Percentiles rank a stretch among this genome's conserved stretches.
Evolutionary conservation across 331 rosid species (phyloP).

Genomic region (Prunus yedoensis): DNA sequence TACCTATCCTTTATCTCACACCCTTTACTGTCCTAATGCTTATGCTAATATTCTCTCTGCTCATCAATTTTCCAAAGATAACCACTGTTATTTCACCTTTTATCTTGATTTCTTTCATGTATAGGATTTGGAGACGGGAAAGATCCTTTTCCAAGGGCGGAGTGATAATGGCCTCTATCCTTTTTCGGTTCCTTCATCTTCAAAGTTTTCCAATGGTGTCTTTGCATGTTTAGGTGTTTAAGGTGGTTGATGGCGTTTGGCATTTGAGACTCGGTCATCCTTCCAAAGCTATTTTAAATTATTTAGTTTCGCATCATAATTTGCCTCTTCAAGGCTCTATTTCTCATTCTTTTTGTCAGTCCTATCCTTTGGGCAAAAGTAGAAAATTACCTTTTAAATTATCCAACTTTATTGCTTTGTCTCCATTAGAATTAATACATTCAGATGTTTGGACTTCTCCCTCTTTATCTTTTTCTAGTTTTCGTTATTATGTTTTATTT

Average conservation of each 20-base stretch:
- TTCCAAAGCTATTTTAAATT: background rate
- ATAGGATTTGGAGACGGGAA: too few species aligned
- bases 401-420: background rate
- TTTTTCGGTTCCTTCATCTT: background rate
- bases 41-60: too few species aligned
- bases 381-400: background rate
- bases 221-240: background rate
- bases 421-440: background rate
- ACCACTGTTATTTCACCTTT: too few species aligned
- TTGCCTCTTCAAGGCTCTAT: background rate
- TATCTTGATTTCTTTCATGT: too few species aligned
- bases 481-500: background rate
- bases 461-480: background rate
- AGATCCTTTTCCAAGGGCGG: background rate
- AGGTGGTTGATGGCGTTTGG: background rate
- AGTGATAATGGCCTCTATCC: background rate
- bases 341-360: background rate
- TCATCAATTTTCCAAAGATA: too few species aligned
- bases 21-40: too few species aligned
- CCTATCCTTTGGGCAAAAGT: background rate
- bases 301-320: background rate
- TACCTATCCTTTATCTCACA: too few species aligned
- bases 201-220: too few species aligned
- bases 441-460: background rate
- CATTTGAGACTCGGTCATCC: background rate